phyloP scores from a whole-genome alignment of 1,284 basidiomycete genomes.

The Apiotrichum laibachii region DNA sequence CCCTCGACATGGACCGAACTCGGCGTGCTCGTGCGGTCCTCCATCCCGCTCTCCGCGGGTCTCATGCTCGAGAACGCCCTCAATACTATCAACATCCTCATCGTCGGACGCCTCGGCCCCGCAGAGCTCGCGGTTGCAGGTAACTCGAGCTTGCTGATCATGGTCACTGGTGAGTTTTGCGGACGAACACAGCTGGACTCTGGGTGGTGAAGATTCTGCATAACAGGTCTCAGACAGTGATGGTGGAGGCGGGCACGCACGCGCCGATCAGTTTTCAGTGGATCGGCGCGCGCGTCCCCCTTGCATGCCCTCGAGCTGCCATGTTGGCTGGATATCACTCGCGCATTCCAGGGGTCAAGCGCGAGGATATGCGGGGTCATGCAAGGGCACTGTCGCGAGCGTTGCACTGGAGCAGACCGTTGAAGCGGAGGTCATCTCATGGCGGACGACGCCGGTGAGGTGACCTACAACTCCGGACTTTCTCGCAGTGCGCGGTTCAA shows the following conservation, averaged over 20 bases:
- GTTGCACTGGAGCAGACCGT: not conserved
- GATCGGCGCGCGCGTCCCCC: no score
- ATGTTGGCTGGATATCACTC: no score
- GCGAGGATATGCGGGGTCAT: no score
- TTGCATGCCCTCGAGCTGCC: no score
- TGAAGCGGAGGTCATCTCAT: not conserved
- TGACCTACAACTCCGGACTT: not conserved
- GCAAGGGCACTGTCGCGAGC: no score
- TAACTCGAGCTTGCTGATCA: slow-evolving; percentile 32
- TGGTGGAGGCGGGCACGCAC: not conserved
- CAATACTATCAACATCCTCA: slow-evolving; percentile 28
- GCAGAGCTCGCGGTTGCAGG: slow-evolving; percentile 33
- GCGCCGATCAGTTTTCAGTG: no score
- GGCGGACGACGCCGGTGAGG: not conserved
- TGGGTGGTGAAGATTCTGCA: no score
- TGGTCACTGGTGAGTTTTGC: slow-evolving; percentile 30
- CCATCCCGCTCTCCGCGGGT: slow-evolving; percentile 19
- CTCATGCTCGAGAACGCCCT: slow-evolving; percentile 27
- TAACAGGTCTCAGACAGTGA: not conserved
- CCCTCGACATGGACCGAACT: slow-evolving; percentile 20
- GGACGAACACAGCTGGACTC: no score
- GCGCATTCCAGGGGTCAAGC: no score
- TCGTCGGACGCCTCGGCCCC: slow-evolving; percentile 30
- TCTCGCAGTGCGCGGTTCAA: not conserved
- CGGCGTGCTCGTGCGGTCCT: slow-evolving; percentile 14